Evolutionary conservation across 768 basidiomycete genomes (phyloP), one percentile per base, ranked within the genome.

Genomic region (Auriscalpium microsporum): DNA sequence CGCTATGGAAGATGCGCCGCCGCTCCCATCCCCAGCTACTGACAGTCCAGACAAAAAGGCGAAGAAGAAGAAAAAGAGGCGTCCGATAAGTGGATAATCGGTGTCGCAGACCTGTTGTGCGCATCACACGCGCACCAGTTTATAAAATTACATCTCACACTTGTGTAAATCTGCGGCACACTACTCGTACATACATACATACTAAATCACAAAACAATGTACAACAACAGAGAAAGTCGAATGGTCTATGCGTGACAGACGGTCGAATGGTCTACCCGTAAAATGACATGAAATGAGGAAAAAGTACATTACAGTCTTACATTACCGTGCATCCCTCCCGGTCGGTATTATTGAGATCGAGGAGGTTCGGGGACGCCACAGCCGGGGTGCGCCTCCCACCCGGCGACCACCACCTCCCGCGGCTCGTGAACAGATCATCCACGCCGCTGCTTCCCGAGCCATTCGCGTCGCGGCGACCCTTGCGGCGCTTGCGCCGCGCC

Each of bases 281-380:
- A 28, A 28, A 28, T 28, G 28, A 28, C 28, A 4, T 4, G 28
- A 28, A 4, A 4, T 53, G 56, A 61, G 52, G 63, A 58, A 59
- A 64, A 61, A 60, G 54, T 67, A 61, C 48, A 52, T 37, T 17
- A 45, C 35, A 38, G 37, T 50, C 60, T 75, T 76, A 88, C 85
- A 86, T 88, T 64, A 86, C 71, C 52, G 76, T 77, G 73, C 87
- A 89, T 37, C 81, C 79, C 42, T 84, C 85, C 40, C 79, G 76
- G 57, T 76, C 77, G 50, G 69, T 48, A 21, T 58, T 36, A 47
- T 57, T 63, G 10, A 61, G 62, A 23, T 65, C 72, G 48, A 78
- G 67, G 35, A 74, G 68, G 33, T 72, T 69, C 10, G 81, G 82
- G 33, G 84, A 79, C 56, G 65, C 76, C 47, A 71, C 70, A n/a